These are phyloP conservation scores for Cochlearia excelsa DNA, from an alignment of 345 rosid species.

Conservation along the genomic window DNA sequence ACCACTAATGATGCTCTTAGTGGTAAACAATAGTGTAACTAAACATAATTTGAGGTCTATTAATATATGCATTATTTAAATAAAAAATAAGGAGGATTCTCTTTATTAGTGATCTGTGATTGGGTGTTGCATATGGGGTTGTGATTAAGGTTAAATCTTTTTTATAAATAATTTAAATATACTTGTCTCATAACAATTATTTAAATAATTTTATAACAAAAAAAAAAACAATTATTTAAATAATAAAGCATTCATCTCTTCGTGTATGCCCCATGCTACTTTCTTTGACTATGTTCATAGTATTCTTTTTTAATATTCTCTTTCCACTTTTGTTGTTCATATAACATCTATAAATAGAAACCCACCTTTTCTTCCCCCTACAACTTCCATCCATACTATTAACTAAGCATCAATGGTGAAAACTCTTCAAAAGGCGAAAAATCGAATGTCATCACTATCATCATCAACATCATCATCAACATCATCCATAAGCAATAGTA, in stretches of 20 bases:
- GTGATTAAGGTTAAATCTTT: conserved; percentile 17
- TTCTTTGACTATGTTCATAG: conserved; percentile 35
- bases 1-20: background rate
- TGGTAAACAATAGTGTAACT: conserved; percentile 21
- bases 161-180: background rate
- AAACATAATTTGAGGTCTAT: too few species aligned
- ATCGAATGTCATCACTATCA: conserved; percentile 33
- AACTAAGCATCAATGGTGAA: conserved; percentile 49
- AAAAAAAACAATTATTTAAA: conserved; percentile 21
- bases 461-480: conserved; percentile 28
- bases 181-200: conserved; percentile 27
- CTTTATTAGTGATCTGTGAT: conserved; percentile 28
- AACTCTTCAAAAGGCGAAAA: conserved; percentile 45
- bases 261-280: conserved; percentile 33
- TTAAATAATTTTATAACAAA: too few species aligned
- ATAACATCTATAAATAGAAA: conserved; percentile 37
- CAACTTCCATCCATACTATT: conserved; percentile 19
- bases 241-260: conserved; percentile 16
- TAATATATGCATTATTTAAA: too few species aligned
- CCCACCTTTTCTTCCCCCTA: conserved; percentile 13
- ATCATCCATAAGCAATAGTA: conserved; percentile 28
- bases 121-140: conserved; percentile 33
- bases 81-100: background rate
- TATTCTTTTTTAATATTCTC: conserved; percentile 2
- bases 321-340: conserved; percentile 27